A percentile compares a stretch with the other conserved stretches of the same genome.
These are phyloP conservation scores for Vachellia pachyceras DNA, from an alignment of 306 rosid genomes.

Conservation along the genomic window DNA sequence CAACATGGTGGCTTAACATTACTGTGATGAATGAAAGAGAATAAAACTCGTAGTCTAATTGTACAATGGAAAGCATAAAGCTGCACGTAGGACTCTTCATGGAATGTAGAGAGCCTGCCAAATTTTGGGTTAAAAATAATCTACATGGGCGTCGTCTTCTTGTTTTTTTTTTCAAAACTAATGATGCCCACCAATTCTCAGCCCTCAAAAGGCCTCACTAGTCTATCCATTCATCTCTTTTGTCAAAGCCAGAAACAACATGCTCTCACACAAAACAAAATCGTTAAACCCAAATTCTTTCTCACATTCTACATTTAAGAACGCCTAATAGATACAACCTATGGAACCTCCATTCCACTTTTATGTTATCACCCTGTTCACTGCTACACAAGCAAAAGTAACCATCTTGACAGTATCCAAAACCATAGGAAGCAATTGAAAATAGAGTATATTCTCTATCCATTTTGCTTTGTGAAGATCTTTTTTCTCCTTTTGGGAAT, in stretches of 20 bases:
- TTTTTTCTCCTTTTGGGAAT: not conserved
- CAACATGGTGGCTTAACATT: not conserved
- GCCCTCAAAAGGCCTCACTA: not conserved
- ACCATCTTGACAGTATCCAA: not conserved
- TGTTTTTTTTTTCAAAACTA: no score
- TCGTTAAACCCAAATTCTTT: not conserved
- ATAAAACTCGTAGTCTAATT: no score
- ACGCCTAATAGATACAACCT: constrained; percentile 13
- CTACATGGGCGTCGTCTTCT: no score
- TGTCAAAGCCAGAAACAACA: constrained; percentile 3
- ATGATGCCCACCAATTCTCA: no score
- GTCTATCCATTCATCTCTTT: not conserved
- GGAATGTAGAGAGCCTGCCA: no score
- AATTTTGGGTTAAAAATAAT: not conserved
- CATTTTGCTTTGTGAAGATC: not conserved
- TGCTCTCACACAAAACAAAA: not conserved
- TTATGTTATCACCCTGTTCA: not conserved
- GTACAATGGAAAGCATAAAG: not conserved
- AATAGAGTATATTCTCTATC: not conserved
- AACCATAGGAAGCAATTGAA: not conserved
- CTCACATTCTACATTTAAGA: not conserved
- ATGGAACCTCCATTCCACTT: not conserved
- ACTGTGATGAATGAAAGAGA: no score
- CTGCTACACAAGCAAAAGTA: not conserved
- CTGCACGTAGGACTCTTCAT: no score